Evolutionary conservation across 2,329 filamentous ascomycete species (phyloP).

Genomic region (Epichloe sylvatica): DNA sequence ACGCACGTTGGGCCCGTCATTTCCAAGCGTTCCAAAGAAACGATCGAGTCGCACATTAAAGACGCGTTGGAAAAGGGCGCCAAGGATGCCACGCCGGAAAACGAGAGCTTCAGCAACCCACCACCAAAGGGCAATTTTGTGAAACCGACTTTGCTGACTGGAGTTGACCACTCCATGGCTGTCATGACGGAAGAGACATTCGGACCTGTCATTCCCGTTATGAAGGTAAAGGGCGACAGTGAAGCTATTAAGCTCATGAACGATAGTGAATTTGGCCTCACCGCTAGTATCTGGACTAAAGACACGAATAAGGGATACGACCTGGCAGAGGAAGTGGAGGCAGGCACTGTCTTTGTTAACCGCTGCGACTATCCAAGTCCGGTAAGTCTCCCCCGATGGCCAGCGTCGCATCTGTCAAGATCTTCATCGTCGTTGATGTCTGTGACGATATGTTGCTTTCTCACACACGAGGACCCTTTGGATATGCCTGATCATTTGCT

Average conservation of each 20-base stretch:
- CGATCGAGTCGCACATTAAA: slow-evolving; percentile 64
- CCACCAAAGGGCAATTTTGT: slow-evolving; percentile 79
- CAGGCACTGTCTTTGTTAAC: slow-evolving; percentile 93
- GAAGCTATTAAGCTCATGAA: slow-evolving; percentile 85
- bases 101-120: slow-evolving; percentile 58
- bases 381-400: slow-evolving; percentile 39
- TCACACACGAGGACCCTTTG: neutral
- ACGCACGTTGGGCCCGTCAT: slow-evolving; percentile 84
- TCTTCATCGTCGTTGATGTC: neutral
- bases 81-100: slow-evolving; percentile 69
- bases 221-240: slow-evolving; percentile 67
- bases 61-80: slow-evolving; percentile 77
- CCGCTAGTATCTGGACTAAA: slow-evolving; percentile 95
- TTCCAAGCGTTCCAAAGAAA: slow-evolving; percentile 61
- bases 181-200: slow-evolving; percentile 95
- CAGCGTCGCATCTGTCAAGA: neutral
- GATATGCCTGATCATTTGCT: neutral
- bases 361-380: slow-evolving; percentile 84
- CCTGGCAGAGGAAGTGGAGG: slow-evolving; percentile 69
- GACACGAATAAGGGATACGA: slow-evolving; percentile 62
- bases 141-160: slow-evolving; percentile 66
- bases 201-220: slow-evolving; percentile 79
- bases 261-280: slow-evolving; percentile 84
- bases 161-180: slow-evolving; percentile 67
- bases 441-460: neutral